Base-by-base conservation (phyloP, 768 basidiomycete genomes). In the Hemileccinum impolitum region DNA sequence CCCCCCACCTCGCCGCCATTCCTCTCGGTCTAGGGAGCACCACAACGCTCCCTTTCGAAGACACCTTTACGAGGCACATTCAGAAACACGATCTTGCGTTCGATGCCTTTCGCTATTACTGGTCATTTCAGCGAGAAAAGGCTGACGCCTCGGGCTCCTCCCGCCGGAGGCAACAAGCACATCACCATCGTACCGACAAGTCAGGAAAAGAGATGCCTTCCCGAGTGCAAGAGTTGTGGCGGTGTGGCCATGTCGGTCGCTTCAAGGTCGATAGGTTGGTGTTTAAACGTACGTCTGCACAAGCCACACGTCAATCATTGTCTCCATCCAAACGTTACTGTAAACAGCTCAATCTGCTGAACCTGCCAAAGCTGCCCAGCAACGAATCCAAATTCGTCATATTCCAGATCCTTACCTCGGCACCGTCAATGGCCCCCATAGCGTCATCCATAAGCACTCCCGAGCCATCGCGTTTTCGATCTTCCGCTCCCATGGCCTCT, bases 371-470 rank as follows among this genome's bases (percentile, higher is more conserved):
- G 77, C 76, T 13, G 75, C 76, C 9, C 85, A 86, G 50, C 86
- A 89, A 54, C 82, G 88, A 18, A 70, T 90, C 19, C 79, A 80
- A 43, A 71, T 87, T 37, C 73, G 74, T 8, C 81, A 80, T 49
- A 72, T 81, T 46, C 70, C 74, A 21, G 81, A 78, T 53, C 75
- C 75, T 0, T 77, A 70, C n/a, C 65, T 64, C 28, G 68, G 61
- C 31, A 68, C 64, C 6, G 68, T 66, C 28, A 75, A 74, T 30
- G 84, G 86, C 1, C 87, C 88, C 0, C 71, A 74, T 19, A 75
- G 80, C 30, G 82, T 85, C 46, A 80, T 92, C 28, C 90, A 92
- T 67, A 88, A 87, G 56, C 90, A 92, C 61, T 88, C 90, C 1
- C 81, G 85, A 47, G 85, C 85, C 4, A 69, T 79, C 26, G 90